phyloP scores from a whole-genome alignment of 2,329 filamentous ascomycete species.

The Colletotrichum tamarilloi region DNA sequence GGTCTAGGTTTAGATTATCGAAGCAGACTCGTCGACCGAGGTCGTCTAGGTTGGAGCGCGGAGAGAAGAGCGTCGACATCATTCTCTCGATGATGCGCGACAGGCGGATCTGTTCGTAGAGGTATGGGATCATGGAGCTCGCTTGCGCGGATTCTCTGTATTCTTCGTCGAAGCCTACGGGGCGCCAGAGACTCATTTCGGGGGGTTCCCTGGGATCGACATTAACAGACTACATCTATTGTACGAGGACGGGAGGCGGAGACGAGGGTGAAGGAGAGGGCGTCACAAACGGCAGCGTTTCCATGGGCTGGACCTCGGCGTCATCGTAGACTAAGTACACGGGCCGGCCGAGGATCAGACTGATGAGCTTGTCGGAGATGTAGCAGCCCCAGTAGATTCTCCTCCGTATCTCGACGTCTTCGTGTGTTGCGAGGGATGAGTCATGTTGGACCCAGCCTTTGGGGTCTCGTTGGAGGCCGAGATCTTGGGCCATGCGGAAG shows the following conservation, averaged over 20 bases:
- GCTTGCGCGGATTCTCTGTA: not conserved
- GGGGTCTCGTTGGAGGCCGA: conserved; percentile 43
- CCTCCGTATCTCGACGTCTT: conserved; percentile 42
- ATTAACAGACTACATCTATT: rapidly evolving
- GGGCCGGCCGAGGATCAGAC: conserved; percentile 35
- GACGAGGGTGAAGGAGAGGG: not conserved
- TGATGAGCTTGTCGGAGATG: conserved; percentile 42
- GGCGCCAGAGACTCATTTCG: conserved; percentile 38
- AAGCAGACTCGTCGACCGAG: conserved; percentile 17
- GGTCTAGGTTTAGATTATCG: conserved; percentile 38
- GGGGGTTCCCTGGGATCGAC: conserved; percentile 34
- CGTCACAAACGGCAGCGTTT: conserved; percentile 11
- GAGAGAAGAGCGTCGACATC: conserved; percentile 35
- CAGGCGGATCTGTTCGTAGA: conserved; percentile 38
- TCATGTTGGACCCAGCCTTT: conserved; percentile 39
- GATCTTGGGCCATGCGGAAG: conserved; percentile 44
- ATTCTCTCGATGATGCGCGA: conserved; percentile 38
- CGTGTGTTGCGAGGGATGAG: conserved; percentile 34
- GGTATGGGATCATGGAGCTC: conserved; percentile 35
- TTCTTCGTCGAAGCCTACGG: conserved; percentile 38
- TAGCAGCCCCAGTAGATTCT: conserved; percentile 46
- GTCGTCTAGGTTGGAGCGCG: conserved; percentile 2
- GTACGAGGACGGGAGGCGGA: not conserved
- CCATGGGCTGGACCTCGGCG: conserved; percentile 31
- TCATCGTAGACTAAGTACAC: conserved; percentile 34